phyloP scores from a whole-genome alignment of 2,329 filamentous ascomycete genomes.

The Cadophora luteo-olivacea region DNA sequence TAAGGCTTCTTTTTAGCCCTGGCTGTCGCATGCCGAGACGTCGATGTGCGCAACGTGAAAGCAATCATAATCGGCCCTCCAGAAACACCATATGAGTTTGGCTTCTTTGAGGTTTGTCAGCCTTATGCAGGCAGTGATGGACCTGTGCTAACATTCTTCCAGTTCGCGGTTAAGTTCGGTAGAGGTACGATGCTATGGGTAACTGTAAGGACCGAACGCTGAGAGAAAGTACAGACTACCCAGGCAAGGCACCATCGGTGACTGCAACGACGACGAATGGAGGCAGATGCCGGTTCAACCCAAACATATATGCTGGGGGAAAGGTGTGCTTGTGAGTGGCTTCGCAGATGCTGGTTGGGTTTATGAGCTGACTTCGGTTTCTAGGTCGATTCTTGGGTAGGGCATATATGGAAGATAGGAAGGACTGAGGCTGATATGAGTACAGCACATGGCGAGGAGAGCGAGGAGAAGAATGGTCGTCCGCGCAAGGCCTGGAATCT shows the following conservation, averaged over 20 bases:
- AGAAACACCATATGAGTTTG: conserved; percentile 95
- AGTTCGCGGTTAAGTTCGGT: conserved; percentile 81
- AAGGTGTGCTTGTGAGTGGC: conserved; percentile 86
- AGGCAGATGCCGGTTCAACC: conserved; percentile 91
- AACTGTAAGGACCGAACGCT: conserved; percentile 10
- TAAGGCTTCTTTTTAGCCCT: conserved; percentile 62
- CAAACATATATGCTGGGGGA: conserved; percentile 91
- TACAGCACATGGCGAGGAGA: conserved; percentile 90
- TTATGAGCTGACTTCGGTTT: conserved; percentile 32
- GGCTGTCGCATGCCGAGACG: conserved; percentile 85
- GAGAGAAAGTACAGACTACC: conserved; percentile 70
- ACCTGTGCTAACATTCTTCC: conserved; percentile 40
- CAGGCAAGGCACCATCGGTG: conserved; percentile 67
- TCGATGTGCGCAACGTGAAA: conserved; percentile 86
- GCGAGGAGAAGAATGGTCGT: conserved; percentile 92
- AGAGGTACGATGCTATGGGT: conserved; percentile 60
- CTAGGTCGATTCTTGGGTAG: conserved; percentile 85
- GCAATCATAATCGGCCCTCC: conserved; percentile 91
- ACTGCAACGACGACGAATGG: conserved; percentile 83
- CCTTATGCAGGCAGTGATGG: neutral
- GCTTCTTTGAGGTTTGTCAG: conserved; percentile 84
- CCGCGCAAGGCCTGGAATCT: conserved; percentile 92
- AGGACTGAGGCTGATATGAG: conserved; percentile 12
- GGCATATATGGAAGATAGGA: neutral
- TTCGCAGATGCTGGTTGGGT: neutral